phyloP scores from a whole-genome alignment of 179 eudicot genomes.

The Silene vulgaris region DNA sequence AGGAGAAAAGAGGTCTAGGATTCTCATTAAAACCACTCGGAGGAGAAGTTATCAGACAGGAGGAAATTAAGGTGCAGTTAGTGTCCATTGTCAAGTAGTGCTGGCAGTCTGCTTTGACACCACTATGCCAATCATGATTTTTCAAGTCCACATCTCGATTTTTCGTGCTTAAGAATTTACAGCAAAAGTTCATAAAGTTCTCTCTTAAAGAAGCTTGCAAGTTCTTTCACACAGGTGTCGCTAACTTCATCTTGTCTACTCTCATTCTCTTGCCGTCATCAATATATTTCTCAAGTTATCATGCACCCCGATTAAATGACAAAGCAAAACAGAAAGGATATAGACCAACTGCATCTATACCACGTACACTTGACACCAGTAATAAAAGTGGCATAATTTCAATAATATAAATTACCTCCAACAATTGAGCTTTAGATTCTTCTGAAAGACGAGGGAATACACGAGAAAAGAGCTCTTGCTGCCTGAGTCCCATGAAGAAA shows the following conservation, averaged over 20 bases:
- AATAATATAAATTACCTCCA: constrained; percentile 34
- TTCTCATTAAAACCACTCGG: no score
- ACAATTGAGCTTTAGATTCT: constrained; percentile 36
- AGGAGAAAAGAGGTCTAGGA: no score
- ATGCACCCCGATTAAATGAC: not conserved
- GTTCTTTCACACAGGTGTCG: constrained; percentile 2
- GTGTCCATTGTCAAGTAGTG: no score
- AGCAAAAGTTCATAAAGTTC: not conserved
- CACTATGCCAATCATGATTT: not conserved
- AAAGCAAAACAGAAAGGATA: constrained; percentile 5
- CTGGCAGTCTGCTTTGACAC: not conserved
- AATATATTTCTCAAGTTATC: not conserved
- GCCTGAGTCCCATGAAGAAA: constrained; percentile 58
- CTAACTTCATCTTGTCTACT: constrained; percentile 1
- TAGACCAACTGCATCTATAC: constrained; percentile 8
- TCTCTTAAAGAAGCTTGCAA: not conserved
- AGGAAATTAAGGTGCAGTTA: no score
- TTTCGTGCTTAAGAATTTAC: not conserved
- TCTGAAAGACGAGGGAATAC: constrained; percentile 44
- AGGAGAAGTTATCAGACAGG: no score
- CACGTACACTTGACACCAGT: constrained; percentile 4
- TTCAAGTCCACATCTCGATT: not conserved
- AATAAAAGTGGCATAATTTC: constrained; percentile 18
- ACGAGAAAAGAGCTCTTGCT: constrained; percentile 54
- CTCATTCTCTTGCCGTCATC: not conserved